phyloP scores from a whole-genome alignment of 371 early-diverging fungal species.

The Gilbertella persicaria region DNA sequence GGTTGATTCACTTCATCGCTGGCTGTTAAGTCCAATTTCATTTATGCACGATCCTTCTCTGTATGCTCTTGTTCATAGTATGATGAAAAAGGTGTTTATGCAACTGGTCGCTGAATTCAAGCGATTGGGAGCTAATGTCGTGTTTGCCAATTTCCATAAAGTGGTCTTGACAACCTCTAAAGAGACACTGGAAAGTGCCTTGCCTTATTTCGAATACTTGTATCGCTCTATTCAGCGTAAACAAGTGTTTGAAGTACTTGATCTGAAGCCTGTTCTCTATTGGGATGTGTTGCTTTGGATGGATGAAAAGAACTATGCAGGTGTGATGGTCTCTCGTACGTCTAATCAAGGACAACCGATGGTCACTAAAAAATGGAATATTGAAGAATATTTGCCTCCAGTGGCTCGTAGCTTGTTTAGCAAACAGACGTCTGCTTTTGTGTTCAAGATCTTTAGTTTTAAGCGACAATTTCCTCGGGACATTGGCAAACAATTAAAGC shows the following conservation, averaged over 20 bases:
- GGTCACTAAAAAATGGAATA: constrained; percentile 75
- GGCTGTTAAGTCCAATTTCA: constrained; percentile 80
- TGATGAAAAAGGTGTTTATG: constrained; percentile 90
- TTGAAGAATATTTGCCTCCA: constrained; percentile 82
- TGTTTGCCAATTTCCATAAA: constrained; percentile 81
- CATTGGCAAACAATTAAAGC: constrained; percentile 13
- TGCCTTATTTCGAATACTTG: constrained; percentile 74
- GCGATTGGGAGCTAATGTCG: constrained; percentile 72
- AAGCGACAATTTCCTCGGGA: constrained; percentile 18
- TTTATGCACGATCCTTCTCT: constrained; percentile 86
- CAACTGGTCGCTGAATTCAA: constrained; percentile 81
- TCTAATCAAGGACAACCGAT: constrained; percentile 1
- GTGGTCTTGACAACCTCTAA: constrained; percentile 84
- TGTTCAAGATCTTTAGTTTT: constrained; percentile 19
- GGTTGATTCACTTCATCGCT: constrained; percentile 84
- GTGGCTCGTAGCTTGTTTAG: constrained; percentile 70
- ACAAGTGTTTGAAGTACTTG: constrained; percentile 75
- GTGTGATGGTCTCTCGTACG: constrained; percentile 43
- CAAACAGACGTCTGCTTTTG: constrained; percentile 24
- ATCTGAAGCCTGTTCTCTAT: constrained; percentile 61
- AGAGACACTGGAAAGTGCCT: constrained; percentile 67
- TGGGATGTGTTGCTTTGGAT: constrained; percentile 93
- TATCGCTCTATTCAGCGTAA: constrained; percentile 67
- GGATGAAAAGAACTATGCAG: constrained; percentile 90
- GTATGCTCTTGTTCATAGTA: constrained; percentile 70